Conservation (phyloP, 768 basidiomycete genomes). For the Psilocybe cubensis region DNA sequence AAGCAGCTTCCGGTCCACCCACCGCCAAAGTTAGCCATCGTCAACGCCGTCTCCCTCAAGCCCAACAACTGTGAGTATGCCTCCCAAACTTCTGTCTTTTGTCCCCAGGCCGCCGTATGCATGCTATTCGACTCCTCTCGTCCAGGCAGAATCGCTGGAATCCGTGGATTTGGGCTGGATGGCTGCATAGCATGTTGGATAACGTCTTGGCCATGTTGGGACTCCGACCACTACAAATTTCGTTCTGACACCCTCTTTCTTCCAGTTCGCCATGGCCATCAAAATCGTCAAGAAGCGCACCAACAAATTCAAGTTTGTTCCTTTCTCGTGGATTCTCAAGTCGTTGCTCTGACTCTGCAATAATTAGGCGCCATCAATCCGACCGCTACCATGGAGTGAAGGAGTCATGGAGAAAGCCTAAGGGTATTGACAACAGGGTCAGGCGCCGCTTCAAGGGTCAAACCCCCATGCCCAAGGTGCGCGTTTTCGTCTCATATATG, state of each 20-base stretch:
- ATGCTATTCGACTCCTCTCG: conserved; percentile 4
- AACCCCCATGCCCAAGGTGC: conserved; percentile 93
- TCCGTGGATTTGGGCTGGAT: conserved; percentile 36
- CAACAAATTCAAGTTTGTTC: conserved; percentile 89
- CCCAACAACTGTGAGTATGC: conserved; percentile 57
- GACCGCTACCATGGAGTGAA: conserved; percentile 97
- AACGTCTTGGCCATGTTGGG: conserved; percentile 27
- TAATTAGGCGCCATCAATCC: conserved; percentile 98
- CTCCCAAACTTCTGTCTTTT: conserved; percentile 15
- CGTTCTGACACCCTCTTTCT: conserved; percentile 16
- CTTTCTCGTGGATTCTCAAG: background rate
- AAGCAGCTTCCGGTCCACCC: conserved; percentile 21
- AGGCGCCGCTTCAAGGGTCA: conserved; percentile 95
- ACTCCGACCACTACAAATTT: conserved; percentile 12
- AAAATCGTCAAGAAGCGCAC: conserved; percentile 96
- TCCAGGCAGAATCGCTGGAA: conserved; percentile 20
- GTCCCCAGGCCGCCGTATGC: conserved; percentile 17
- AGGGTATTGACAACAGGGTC: conserved; percentile 99
- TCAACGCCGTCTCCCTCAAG: conserved; percentile 54
- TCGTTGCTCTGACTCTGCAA: conserved; percentile 1
- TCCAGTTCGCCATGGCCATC: conserved; percentile 52
- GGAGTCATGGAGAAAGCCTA: conserved; percentile 99
- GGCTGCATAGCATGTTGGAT: conserved; percentile 28
- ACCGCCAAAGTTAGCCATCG: conserved; percentile 23
- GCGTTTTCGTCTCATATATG: conserved; percentile 19